phyloP scores from a whole-genome alignment of 352 stramenopile species.

The Pythium aquatile region DNA sequence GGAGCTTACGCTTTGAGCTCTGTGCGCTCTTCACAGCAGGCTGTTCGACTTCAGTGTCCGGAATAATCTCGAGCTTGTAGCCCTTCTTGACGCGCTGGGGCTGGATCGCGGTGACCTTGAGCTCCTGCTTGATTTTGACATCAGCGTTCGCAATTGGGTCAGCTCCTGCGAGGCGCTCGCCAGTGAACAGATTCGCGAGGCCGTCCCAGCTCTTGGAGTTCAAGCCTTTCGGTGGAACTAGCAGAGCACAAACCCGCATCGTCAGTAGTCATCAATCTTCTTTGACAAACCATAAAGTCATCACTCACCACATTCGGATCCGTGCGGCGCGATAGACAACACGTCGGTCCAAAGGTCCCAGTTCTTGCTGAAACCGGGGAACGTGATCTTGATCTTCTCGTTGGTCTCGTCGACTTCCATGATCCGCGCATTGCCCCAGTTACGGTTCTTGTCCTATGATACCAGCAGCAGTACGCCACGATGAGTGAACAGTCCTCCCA shows the following conservation, averaged over 20 bases:
- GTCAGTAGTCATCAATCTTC: neutral
- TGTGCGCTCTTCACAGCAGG: neutral
- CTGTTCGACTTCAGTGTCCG: neutral
- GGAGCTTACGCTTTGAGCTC: neutral
- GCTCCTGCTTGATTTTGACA: neutral
- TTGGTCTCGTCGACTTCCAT: constrained; percentile 55
- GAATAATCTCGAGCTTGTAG: constrained; percentile 12
- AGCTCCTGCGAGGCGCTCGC: constrained; percentile 4
- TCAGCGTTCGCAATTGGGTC: constrained; percentile 1
- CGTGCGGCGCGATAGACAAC: constrained; percentile 61
- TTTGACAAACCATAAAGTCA: neutral
- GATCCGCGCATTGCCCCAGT: constrained; percentile 72
- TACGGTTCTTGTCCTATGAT: constrained; percentile 59
- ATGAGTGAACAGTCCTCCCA: neutral
- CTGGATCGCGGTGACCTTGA: neutral
- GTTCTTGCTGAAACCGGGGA: constrained; percentile 61
- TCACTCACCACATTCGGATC: constrained; percentile 14
- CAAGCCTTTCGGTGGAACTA: constrained; percentile 26
- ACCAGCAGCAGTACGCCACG: neutral
- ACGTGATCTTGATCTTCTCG: constrained; percentile 71
- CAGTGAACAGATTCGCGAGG: constrained; percentile 52
- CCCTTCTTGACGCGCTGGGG: constrained; percentile 20
- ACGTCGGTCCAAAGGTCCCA: constrained; percentile 77
- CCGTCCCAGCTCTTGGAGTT: constrained; percentile 52
- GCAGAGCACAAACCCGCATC: neutral